Evolutionary conservation across 805 yeast species (phyloP).

Genomic region (Nakazawaea anatomiae): DNA sequence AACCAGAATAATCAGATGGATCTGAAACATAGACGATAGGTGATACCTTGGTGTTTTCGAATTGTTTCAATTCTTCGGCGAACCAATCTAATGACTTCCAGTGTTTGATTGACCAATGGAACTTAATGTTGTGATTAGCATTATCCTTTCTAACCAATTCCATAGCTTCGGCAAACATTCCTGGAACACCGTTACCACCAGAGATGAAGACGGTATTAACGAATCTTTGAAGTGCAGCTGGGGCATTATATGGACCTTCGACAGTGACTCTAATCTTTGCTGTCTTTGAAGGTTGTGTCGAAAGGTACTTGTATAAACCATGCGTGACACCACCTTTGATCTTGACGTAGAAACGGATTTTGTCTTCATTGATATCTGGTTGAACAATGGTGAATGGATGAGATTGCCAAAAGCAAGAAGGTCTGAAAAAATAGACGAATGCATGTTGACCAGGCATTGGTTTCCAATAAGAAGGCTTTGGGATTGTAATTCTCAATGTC

Average conservation of each 20-base stretch:
- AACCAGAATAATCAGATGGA: slow-evolving; percentile 15
- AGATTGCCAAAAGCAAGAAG: slow-evolving; percentile 38
- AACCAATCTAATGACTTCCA: slow-evolving; percentile 46
- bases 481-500: slow-evolving; percentile 40
- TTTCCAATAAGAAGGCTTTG: slow-evolving; percentile 37
- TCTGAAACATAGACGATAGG: slow-evolving; percentile 37
- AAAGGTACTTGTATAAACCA: slow-evolving; percentile 19
- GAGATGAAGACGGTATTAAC: slow-evolving; percentile 36
- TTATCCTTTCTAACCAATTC: slow-evolving; percentile 20
- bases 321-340: slow-evolving; percentile 33
- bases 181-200: slow-evolving; percentile 51
- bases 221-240: slow-evolving; percentile 30
- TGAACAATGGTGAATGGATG: slow-evolving; percentile 37
- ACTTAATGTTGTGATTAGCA: slow-evolving; percentile 29
- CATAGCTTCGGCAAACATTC: slow-evolving; percentile 35
- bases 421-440: slow-evolving; percentile 32
- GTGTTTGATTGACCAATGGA: slow-evolving; percentile 62
- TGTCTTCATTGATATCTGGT: slow-evolving; percentile 10
- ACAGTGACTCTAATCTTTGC: slow-evolving; percentile 33
- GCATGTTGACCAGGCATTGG: slow-evolving; percentile 34
- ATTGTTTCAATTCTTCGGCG: slow-evolving; percentile 32
- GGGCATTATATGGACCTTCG: slow-evolving; percentile 61
- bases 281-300: slow-evolving; percentile 19
- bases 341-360: slow-evolving; percentile 28
- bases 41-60: slow-evolving; percentile 27